A percentile compares a stretch with the other conserved stretches of the same genome.
Evolutionary conservation across 2,329 filamentous ascomycete species (phyloP).

Genomic region (Elsinoe fawcettii): DNA sequence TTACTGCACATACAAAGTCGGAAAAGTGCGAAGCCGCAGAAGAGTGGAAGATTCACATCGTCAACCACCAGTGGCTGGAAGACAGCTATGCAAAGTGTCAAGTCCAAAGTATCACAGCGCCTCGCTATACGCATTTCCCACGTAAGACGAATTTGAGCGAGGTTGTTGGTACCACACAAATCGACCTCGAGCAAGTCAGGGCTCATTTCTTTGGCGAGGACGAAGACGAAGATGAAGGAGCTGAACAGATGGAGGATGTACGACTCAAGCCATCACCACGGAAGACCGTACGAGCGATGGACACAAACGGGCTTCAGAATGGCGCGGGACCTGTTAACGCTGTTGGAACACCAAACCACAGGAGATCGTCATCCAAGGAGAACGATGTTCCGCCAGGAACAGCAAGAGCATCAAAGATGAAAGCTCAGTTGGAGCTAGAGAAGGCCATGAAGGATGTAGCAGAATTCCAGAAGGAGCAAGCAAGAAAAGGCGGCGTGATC

Average conservation of each 20-base stretch:
- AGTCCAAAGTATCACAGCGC: slow-evolving; percentile 61
- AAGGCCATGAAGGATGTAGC: slow-evolving; percentile 75
- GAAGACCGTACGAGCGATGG: slow-evolving; percentile 22
- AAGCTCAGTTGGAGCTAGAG: slow-evolving; percentile 69
- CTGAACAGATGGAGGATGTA: slow-evolving; percentile 12
- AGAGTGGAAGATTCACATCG: slow-evolving; percentile 83
- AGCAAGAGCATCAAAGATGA: slow-evolving; percentile 73
- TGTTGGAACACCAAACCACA: background rate
- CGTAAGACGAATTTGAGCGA: slow-evolving; percentile 84
- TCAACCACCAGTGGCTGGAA: slow-evolving; percentile 96
- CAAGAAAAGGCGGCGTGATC: slow-evolving; percentile 61
- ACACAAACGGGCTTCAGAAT: slow-evolving; percentile 9
- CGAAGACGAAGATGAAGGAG: slow-evolving; percentile 19
- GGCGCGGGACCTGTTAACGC: slow-evolving; percentile 6
- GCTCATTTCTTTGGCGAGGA: slow-evolving; percentile 52
- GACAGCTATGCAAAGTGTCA: slow-evolving; percentile 91
- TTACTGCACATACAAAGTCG: slow-evolving; percentile 80
- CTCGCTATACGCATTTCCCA: slow-evolving; percentile 80
- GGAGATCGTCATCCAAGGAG: slow-evolving; percentile 52
- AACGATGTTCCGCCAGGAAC: slow-evolving; percentile 73
- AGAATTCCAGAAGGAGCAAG: slow-evolving; percentile 88
- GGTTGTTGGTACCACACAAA: slow-evolving; percentile 78
- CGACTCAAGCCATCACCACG: slow-evolving; percentile 17
- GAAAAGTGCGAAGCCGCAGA: slow-evolving; percentile 89
- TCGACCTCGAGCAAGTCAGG: slow-evolving; percentile 66